Base-by-base conservation (phyloP, 2,329 filamentous ascomycete genomes). In the Aspergillus felis region DNA sequence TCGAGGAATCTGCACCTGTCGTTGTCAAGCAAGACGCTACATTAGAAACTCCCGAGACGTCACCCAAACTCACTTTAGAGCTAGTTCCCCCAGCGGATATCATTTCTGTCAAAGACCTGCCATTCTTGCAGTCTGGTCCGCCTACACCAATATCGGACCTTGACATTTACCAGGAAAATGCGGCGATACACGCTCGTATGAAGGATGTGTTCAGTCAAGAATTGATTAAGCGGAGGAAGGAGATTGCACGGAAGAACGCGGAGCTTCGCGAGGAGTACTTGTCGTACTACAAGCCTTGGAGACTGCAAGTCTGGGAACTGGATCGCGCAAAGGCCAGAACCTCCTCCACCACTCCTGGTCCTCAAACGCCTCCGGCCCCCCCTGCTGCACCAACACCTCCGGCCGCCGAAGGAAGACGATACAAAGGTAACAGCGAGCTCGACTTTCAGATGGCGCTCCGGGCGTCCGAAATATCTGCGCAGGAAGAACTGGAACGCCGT, bases 371-470 rank as follows among this genome's bases (percentile, higher is more conserved):
- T 6, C 72, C 71, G 4, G 72, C 71, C 20, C 70, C 72, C 2
- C 68, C 74, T 4, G 47, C 63, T 12, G 60, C 66, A n/a, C 60
- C 66, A 24, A 65, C 73, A 0, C 67, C 74, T 4, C 70, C 69
- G 14, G 65, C 71, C 0, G 61, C 71, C 59, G 71, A 76, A 53
- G 73, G 76, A 17, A 68, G 79, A 58, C 72, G 77, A 2, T 78
- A 77, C 55, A 78, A 78, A 57, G 75, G 78, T 6, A 79, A 79
- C 53, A 81, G 77, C 55, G 79, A 81, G 58, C 68, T 80, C 4
- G 79, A 81, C 56, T 76, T 81, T 50, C 74, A 80, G 55, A 79
- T 76, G 54, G 78, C 78, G 3, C 68, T 81, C 38, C 72, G 74
- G 44, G 76, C 76, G 29, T 81, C 79, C 1, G 75, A 78, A 53